phyloP scores from a whole-genome alignment of 352 stramenopile species.

The Globisporangium solare region DNA sequence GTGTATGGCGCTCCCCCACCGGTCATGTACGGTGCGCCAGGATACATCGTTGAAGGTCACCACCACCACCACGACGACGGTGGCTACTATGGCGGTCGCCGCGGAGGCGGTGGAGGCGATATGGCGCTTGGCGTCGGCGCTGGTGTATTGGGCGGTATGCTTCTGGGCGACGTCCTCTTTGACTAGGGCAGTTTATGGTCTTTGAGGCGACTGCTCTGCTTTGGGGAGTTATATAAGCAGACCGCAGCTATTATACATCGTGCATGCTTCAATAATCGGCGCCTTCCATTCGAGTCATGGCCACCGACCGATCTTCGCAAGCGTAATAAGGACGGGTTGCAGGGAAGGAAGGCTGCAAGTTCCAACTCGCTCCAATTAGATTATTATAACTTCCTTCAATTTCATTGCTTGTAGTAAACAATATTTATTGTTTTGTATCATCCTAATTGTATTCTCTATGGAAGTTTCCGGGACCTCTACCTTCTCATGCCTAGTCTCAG shows the following conservation, averaged over 20 bases:
- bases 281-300: too few species aligned
- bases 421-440: too few species aligned
- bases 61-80: conserved; percentile 29
- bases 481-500: too few species aligned
- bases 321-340: too few species aligned
- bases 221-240: background rate
- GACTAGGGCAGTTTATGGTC: conserved; percentile 13
- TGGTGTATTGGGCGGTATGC: conserved; percentile 65
- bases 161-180: conserved; percentile 74
- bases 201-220: background rate
- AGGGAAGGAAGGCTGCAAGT: too few species aligned
- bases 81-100: conserved; percentile 15
- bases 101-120: conserved; percentile 22
- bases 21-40: conserved; percentile 11
- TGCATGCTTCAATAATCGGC: too few species aligned
- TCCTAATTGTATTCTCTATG: background rate
- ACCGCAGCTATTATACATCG: too few species aligned
- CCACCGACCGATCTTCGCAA: too few species aligned
- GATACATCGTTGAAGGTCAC: conserved; percentile 20
- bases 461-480: background rate
- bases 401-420: too few species aligned
- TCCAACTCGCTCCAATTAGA: too few species aligned
- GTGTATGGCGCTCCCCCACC: conserved; percentile 18
- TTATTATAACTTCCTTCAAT: too few species aligned
- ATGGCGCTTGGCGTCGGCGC: conserved; percentile 70